Percentiles rank a stretch among this genome's conserved stretches.
phyloP scores from a whole-genome alignment of 306 rosid species.

The Prunus dulcis region DNA sequence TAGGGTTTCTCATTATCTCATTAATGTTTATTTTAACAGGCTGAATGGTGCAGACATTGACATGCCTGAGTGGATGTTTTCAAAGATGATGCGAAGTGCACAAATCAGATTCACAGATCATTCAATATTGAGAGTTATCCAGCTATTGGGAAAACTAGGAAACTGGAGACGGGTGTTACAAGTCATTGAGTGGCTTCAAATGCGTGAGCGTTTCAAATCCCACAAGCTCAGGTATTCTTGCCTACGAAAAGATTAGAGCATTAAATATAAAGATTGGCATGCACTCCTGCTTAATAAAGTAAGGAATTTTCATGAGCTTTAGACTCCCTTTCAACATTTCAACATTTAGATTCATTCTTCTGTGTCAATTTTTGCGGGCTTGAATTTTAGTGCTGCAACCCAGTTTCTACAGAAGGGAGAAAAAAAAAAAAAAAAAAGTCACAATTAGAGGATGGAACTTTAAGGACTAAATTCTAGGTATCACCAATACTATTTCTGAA shows the following conservation, averaged over 20 bases:
- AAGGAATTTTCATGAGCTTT: background rate
- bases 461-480: background rate
- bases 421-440: background rate
- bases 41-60: constrained; percentile 84
- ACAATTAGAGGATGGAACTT: background rate
- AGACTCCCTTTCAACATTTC: background rate
- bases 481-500: background rate
- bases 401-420: background rate
- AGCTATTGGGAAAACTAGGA: constrained; percentile 72
- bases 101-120: constrained; percentile 75
- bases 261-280: background rate
- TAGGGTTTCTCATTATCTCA: constrained; percentile 17
- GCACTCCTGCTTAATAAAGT: background rate
- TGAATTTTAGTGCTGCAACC: background rate
- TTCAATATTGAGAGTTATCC: constrained; percentile 76
- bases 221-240: constrained; percentile 58
- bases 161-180: constrained; percentile 92
- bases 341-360: background rate
- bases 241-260: background rate
- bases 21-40: constrained; percentile 50
- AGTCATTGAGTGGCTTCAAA: constrained; percentile 96
- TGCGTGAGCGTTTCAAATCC: constrained; percentile 76
- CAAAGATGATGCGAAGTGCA: constrained; percentile 90
- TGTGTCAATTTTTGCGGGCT: background rate
- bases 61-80: constrained; percentile 89